Percentiles rank a stretch among this genome's conserved stretches.
These are phyloP conservation scores for Fusarium sp. DNA, from an alignment of 2,329 filamentous ascomycete species.

Conservation along the genomic window DNA sequence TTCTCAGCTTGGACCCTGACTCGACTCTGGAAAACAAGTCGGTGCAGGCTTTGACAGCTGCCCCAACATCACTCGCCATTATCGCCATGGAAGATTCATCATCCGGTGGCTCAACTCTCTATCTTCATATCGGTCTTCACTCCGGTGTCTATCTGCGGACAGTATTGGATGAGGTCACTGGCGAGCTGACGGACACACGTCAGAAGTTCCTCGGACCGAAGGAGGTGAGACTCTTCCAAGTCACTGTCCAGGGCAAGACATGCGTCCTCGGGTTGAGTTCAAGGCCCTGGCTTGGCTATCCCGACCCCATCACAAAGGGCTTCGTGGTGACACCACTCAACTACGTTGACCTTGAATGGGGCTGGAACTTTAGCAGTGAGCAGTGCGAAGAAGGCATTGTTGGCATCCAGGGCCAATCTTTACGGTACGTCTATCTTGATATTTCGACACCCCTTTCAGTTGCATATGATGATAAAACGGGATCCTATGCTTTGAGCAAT, in stretches of 20 bases:
- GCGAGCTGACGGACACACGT: constrained; percentile 92
- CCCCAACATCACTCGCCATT: constrained; percentile 88
- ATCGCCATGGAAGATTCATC: constrained; percentile 97
- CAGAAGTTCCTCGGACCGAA: constrained; percentile 95
- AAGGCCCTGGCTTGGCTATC: constrained; percentile 95
- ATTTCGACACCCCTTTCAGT: constrained; percentile 46
- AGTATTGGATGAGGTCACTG: constrained; percentile 93
- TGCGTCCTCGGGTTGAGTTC: constrained; percentile 92
- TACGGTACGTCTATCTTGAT: constrained; percentile 71
- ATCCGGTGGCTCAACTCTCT: constrained; percentile 86
- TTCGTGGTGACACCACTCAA: constrained; percentile 94
- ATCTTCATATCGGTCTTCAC: constrained; percentile 94
- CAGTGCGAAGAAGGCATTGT: constrained; percentile 95
- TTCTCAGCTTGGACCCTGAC: constrained; percentile 89
- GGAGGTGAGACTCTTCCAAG: constrained; percentile 87
- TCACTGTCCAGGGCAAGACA: constrained; percentile 85
- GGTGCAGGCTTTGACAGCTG: constrained; percentile 90
- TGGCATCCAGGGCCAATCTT: constrained; percentile 87
- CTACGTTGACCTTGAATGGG: constrained; percentile 89
- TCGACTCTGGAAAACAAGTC: constrained; percentile 93
- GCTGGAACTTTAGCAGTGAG: constrained; percentile 96
- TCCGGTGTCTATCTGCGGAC: constrained; percentile 97
- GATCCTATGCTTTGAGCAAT: constrained; percentile 67
- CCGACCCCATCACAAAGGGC: constrained; percentile 84
- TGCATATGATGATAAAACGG: constrained; percentile 72